Conservation (phyloP, 208 protist genomes). For the Crithidia sp. region DNA sequence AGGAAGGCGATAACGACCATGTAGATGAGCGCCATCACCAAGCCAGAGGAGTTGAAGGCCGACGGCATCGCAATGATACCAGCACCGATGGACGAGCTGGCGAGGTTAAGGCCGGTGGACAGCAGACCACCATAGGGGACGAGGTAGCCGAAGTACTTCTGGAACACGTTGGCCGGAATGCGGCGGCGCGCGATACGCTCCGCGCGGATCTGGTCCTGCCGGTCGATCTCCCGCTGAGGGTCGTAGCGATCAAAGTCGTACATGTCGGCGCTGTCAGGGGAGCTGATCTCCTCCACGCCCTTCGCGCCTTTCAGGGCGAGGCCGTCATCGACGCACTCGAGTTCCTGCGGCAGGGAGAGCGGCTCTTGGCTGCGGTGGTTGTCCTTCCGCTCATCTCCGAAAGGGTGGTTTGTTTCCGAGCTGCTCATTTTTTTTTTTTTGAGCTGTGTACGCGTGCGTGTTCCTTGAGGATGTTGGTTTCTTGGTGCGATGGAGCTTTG, state of each 20-base stretch:
- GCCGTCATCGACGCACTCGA: not conserved
- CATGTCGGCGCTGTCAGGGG: not conserved
- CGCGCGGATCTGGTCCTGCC: slow-evolving; percentile 26
- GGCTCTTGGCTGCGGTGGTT: not conserved
- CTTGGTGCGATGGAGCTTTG: not conserved
- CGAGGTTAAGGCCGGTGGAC: slow-evolving; percentile 58
- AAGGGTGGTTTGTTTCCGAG: not conserved
- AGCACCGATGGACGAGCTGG: slow-evolving; percentile 53
- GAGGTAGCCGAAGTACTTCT: slow-evolving; percentile 44
- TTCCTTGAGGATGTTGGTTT: not conserved
- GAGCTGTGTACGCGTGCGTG: not conserved
- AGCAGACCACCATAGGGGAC: slow-evolving; percentile 61
- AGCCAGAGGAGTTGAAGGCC: slow-evolving; percentile 56
- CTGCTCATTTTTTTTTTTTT: not conserved
- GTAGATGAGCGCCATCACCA: slow-evolving; percentile 45
- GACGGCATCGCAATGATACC: slow-evolving; percentile 63
- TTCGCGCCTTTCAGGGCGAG: not conserved
- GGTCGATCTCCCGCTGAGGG: slow-evolving; percentile 4
- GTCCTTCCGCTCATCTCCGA: not conserved
- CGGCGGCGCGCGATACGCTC: slow-evolving; percentile 33
- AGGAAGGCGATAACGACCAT: slow-evolving; percentile 37
- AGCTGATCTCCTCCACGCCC: slow-evolving; percentile 4
- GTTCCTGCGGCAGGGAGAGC: not conserved
- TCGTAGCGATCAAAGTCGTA: slow-evolving; percentile 28
- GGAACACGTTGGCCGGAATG: slow-evolving; percentile 29